phyloP scores from a whole-genome alignment of 495 filamentous ascomycete species.

The Parachaetomium inaequale region DNA sequence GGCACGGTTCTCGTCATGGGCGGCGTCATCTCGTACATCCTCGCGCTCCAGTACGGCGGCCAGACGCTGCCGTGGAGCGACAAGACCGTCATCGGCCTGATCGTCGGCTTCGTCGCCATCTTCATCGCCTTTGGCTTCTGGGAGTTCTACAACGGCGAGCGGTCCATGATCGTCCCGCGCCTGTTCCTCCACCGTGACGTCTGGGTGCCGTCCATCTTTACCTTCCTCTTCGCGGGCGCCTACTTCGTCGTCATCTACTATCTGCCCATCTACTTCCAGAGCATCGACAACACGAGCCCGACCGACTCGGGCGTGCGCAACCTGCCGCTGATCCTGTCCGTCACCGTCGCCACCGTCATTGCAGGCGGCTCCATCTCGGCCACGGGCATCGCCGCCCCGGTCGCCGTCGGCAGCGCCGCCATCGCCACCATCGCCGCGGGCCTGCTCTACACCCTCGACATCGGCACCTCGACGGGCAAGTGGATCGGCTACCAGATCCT shows the following conservation, averaged over 20 bases:
- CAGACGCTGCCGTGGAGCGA: constrained; percentile 59
- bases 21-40: constrained; percentile 62
- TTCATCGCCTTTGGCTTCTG: constrained; percentile 49
- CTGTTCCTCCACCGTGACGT: constrained; percentile 46
- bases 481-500: constrained; percentile 62
- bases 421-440: constrained; percentile 55
- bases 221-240: constrained; percentile 42
- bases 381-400: constrained; percentile 51
- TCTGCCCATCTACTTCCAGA: constrained; percentile 63
- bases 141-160: constrained; percentile 49
- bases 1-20: constrained; percentile 66
- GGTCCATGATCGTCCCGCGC: constrained; percentile 43
- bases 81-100: constrained; percentile 62
- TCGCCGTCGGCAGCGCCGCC: constrained; percentile 48
- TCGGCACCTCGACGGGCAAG: constrained; percentile 40
- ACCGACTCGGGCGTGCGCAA: constrained; percentile 50
- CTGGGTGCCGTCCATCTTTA: constrained; percentile 35
- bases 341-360: constrained; percentile 45
- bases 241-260: constrained; percentile 55
- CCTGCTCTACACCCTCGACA: constrained; percentile 48
- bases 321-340: constrained; percentile 51
- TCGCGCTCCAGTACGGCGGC: constrained; percentile 83
- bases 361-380: constrained; percentile 47
- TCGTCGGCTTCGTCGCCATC: constrained; percentile 56
- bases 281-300: constrained; percentile 43